These are phyloP conservation scores for Rugosomyces carneus DNA, from an alignment of 1,284 basidiomycete genomes.

Conservation along the genomic window DNA sequence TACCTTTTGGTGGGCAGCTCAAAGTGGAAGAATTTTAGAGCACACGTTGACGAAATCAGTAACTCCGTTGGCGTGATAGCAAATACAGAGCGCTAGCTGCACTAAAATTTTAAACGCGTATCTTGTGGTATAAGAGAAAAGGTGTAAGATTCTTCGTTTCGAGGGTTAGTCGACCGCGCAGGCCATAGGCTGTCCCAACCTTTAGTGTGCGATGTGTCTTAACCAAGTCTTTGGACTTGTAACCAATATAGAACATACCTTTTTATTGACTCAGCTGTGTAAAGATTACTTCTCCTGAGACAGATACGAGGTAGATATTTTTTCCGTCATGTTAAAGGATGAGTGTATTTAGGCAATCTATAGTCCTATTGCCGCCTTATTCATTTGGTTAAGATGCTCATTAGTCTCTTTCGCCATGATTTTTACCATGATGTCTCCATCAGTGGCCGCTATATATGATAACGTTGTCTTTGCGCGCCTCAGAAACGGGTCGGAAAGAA, in stretches of 20 bases:
- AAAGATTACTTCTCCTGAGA: constrained; percentile 62
- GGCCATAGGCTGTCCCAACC: constrained; percentile 13
- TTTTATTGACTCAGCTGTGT: constrained; percentile 73
- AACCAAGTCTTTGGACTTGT: constrained; percentile 18
- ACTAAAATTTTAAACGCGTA: constrained; percentile 8
- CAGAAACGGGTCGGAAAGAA: constrained; percentile 35
- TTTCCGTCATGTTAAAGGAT: not conserved
- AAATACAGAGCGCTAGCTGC: constrained; percentile 17
- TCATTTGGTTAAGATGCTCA: constrained; percentile 50
- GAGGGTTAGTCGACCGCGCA: constrained; percentile 15
- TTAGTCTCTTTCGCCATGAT: constrained; percentile 75
- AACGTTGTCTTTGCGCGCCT: constrained; percentile 58
- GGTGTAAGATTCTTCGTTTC: not conserved
- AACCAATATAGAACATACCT: constrained; percentile 60
- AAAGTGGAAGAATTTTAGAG: constrained; percentile 65
- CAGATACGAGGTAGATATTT: constrained; percentile 84
- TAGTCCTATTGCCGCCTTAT: constrained; percentile 41
- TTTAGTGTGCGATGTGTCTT: constrained; percentile 18
- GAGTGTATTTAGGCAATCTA: not conserved
- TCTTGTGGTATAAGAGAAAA: not conserved
- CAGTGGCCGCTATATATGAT: constrained; percentile 65
- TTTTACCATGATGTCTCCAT: constrained; percentile 67
- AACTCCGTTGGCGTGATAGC: constrained; percentile 42
- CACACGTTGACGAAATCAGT: constrained; percentile 66
- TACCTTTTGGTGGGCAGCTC: constrained; percentile 53